Conservation (phyloP, 2,329 filamentous ascomycete genomes). For the Verticillium nubilum region DNA sequence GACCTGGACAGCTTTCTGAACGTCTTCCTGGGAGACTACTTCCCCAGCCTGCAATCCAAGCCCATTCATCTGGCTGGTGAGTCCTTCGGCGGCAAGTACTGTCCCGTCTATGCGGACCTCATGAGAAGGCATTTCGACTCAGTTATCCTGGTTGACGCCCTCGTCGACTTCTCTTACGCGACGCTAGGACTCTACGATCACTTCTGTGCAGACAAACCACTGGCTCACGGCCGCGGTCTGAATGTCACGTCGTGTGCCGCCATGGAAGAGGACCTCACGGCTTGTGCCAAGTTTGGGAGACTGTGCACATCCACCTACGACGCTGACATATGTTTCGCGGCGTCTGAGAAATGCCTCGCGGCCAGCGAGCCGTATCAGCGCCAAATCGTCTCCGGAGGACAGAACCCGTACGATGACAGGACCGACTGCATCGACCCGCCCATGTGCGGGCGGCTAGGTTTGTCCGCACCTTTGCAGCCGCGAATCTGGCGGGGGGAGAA, state of each 20-base stretch:
- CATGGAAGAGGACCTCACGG: neutral
- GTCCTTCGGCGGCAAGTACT: slow-evolving; percentile 15
- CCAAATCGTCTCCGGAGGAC: neutral
- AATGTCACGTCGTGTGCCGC: slow-evolving; percentile 8
- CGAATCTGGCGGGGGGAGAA: too few relatives aligned
- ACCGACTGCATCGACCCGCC: neutral
- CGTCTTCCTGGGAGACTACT: slow-evolving; percentile 11
- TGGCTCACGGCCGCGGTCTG: neutral
- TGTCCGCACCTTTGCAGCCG: too few relatives aligned
- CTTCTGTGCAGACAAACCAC: too few relatives aligned
- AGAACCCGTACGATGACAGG: slow-evolving; percentile 4
- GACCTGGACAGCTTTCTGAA: slow-evolving; percentile 15
- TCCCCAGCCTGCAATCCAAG: slow-evolving; percentile 9
- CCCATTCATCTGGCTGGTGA: slow-evolving; percentile 14
- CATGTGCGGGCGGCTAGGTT: neutral
- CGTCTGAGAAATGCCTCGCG: neutral
- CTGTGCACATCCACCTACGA: slow-evolving; percentile 1
- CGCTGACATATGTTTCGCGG: neutral
- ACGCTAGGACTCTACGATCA: slow-evolving; percentile 12
- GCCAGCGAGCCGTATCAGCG: neutral
- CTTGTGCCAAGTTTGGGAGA: neutral
- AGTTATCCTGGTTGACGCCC: slow-evolving; percentile 13
- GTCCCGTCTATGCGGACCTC: slow-evolving; percentile 11
- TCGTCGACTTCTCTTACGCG: slow-evolving; percentile 6
- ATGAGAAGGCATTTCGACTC: slow-evolving; percentile 9